Evolutionary conservation across 2,329 filamentous ascomycete species (phyloP).

Genomic region (Beauveria varroae): DNA sequence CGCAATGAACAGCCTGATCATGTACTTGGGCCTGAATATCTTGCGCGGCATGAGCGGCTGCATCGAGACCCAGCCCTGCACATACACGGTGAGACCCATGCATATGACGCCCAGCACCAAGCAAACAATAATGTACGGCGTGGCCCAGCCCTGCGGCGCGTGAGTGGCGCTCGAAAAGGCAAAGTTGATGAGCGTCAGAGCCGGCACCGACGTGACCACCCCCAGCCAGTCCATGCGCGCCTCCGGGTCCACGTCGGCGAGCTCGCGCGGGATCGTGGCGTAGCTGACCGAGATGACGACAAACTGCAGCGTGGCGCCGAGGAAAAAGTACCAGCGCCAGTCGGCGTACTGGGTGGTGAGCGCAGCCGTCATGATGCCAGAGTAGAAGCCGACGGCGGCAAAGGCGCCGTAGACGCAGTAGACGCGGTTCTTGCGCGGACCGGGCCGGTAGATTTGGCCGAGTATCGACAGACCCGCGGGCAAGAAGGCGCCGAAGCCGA

Average conservation of each 20-base stretch:
- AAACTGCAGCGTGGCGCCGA: constrained; percentile 41
- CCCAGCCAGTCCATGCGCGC: constrained; percentile 55
- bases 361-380: constrained; percentile 61
- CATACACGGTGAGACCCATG: constrained; percentile 47
- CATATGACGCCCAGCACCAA: constrained; percentile 49
- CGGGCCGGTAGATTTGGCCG: constrained; percentile 60
- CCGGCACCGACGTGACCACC: constrained; percentile 43
- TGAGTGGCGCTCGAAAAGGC: constrained; percentile 60
- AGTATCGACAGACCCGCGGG: constrained; percentile 64
- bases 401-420: constrained; percentile 52
- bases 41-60: constrained; percentile 56
- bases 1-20: constrained; percentile 44
- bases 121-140: constrained; percentile 56
- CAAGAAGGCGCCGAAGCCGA: constrained; percentile 61
- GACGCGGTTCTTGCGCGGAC: constrained; percentile 63
- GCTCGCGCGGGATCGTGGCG: constrained; percentile 30
- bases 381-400: constrained; percentile 50
- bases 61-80: constrained; percentile 54
- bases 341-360: constrained; percentile 49
- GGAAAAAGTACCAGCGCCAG: constrained; percentile 67
- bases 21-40: constrained; percentile 52
- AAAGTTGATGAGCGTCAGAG: constrained; percentile 57
- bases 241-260: constrained; percentile 17
- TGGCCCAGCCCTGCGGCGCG: constrained; percentile 53
- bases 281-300: constrained; percentile 40